Evolutionary conservation across 192 early-diverging fungal species (phyloP), one percentile per base, ranked within the genome.

Genomic region (Coemansia sp.): DNA sequence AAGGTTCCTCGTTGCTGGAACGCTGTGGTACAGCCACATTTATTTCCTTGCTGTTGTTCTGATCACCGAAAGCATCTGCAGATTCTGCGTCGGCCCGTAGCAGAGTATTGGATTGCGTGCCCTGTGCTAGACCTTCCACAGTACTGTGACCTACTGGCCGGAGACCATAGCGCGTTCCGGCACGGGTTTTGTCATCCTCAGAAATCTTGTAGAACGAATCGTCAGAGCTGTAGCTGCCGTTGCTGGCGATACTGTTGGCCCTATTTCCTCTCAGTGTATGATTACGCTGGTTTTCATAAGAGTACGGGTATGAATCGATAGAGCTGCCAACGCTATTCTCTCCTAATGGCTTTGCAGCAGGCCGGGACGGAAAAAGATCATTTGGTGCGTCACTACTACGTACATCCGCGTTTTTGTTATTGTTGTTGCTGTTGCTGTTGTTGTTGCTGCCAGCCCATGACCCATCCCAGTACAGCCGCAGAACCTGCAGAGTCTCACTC

Each of bases 381-480:
- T 49, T 33, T 18, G 63, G 70, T 0, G 63, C 46, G 31, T 66
- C 63, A 21, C 68, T 59, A 15, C 20, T 49, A 25, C 45, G 68
- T 26, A 35, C 29, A 33, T 0, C 20, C 1, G 62, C n/a, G 23
- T 1, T 28, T 0, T 23, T 52, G 40, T 16, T 43, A 13, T n/a
- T 7, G n/a, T 8, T 40, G 39, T 9, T 23, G 20, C 21, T 25
- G 39, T 8, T 34, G 43, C 48, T 25, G 23, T 8, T 40, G 39
- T 9, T 23, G 20, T 33, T 25, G 39, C 10, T 40, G 15, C 59
- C 60, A 15, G 7, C 2, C 65, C 65, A 69, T 30, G 55, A 56
- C 28, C 70, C 58, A 30, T 80, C 72, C 77, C 68, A 75, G 56
- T 66, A 80, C 49, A 72, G 71, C 26, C 77, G 71, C 40, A 80